phyloP scores from a whole-genome alignment of 2,329 filamentous ascomycete genomes.

The Leptographium lundbergii region DNA sequence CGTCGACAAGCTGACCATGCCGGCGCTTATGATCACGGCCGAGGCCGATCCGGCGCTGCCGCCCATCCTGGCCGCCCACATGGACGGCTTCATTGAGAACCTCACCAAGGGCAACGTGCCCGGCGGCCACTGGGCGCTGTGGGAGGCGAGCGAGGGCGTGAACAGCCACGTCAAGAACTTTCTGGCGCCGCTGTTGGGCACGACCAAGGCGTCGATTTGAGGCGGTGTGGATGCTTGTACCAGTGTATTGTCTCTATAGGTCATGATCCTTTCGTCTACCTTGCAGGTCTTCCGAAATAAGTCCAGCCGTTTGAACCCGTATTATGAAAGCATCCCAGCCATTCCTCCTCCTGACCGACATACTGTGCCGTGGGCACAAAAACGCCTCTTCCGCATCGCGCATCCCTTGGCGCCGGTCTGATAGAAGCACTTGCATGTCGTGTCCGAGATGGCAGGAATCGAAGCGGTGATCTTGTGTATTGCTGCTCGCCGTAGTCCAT shows the following conservation, averaged over 20 bases:
- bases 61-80: constrained; percentile 55
- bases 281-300: too few relatives aligned
- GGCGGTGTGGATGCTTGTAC: background rate
- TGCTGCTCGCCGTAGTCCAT: background rate
- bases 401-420: background rate
- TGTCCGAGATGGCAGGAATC: background rate
- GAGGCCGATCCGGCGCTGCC: constrained; percentile 59
- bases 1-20: constrained; percentile 37
- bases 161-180: constrained; percentile 59
- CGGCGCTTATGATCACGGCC: constrained; percentile 65
- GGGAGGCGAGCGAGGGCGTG: constrained; percentile 56
- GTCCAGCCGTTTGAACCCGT: too few relatives aligned
- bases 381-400: background rate
- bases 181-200: constrained; percentile 39
- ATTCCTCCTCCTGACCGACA: too few relatives aligned
- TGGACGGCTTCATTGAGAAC: constrained; percentile 54
- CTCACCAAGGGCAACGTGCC: constrained; percentile 54
- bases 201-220: constrained; percentile 24
- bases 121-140: constrained; percentile 71
- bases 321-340: too few relatives aligned
- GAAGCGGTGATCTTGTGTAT: background rate
- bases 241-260: too few relatives aligned
- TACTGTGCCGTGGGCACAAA: too few relatives aligned
- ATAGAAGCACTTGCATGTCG: background rate
- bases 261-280: too few relatives aligned